Evolutionary conservation across 2,329 filamentous ascomycete species (phyloP).

Genomic region (Neoarthrinium moseri): DNA sequence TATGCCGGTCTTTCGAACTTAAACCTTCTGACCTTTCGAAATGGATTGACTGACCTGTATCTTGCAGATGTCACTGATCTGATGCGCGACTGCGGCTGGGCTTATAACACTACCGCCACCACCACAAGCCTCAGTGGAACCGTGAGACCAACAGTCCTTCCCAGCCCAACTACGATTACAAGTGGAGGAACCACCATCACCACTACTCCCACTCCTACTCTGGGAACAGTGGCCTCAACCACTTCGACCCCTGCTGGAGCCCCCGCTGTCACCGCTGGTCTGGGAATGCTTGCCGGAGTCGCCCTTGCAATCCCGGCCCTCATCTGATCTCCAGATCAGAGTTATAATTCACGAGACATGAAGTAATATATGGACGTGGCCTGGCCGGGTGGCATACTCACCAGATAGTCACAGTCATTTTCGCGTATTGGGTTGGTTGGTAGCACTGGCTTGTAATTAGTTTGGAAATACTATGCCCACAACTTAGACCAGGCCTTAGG

Average conservation of each 20-base stretch:
- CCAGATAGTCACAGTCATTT: too few species aligned
- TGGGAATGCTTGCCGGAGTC: background rate
- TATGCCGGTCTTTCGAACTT: background rate
- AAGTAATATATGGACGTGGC: too few species aligned
- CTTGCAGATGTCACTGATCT: constrained; percentile 3
- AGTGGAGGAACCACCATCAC: background rate
- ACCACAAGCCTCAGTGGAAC: background rate
- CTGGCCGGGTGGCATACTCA: too few species aligned
- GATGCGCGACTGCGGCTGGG: constrained; percentile 3
- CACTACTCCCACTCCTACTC: background rate
- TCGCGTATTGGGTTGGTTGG: too few species aligned
- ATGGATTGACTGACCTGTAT: background rate
- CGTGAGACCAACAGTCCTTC: background rate
- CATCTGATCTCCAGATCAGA: background rate
- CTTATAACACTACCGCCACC: background rate
- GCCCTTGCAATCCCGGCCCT: background rate
- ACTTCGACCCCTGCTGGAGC: background rate
- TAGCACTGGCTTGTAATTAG: background rate
- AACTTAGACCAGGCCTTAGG: background rate
- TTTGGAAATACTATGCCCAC: background rate
- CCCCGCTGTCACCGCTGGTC: background rate
- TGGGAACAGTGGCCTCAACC: background rate
- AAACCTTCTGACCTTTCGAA: too few species aligned
- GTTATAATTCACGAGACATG: too few species aligned
- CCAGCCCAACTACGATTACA: background rate